Conservation (phyloP, 805 yeast genomes). For the Novakomyces olei region DNA sequence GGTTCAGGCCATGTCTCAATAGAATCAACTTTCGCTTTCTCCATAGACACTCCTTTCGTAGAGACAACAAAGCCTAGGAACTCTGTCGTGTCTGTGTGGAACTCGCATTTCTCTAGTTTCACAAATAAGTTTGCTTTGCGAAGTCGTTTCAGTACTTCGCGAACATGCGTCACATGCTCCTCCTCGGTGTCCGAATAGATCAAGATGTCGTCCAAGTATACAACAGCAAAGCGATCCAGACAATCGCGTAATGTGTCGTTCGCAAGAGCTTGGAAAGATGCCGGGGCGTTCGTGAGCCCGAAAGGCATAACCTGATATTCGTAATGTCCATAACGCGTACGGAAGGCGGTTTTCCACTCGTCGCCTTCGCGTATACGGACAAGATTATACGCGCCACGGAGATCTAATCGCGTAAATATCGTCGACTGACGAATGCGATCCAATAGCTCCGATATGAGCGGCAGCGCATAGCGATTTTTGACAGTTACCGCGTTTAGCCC, state of each 20-base stretch:
- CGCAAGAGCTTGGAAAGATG: slow-evolving; percentile 11
- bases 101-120: slow-evolving; percentile 7
- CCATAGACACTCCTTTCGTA: slow-evolving; percentile 5
- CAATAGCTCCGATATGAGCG: slow-evolving; percentile 5
- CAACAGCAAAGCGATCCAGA: slow-evolving; percentile 6
- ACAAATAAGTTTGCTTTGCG: slow-evolving; percentile 5
- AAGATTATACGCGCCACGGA: slow-evolving; percentile 8
- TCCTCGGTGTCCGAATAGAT: slow-evolving; percentile 4
- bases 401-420: slow-evolving; percentile 10
- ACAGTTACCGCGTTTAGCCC: slow-evolving; percentile 9
- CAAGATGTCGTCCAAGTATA: slow-evolving; percentile 11
- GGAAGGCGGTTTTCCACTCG: slow-evolving; percentile 11
- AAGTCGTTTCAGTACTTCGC: not conserved
- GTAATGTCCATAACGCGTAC: slow-evolving; percentile 9
- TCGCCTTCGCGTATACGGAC: slow-evolving; percentile 15
- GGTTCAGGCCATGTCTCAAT: slow-evolving; percentile 5
- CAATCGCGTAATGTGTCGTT: slow-evolving; percentile 5
- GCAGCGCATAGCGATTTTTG: slow-evolving; percentile 10
- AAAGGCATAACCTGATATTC: slow-evolving; percentile 14
- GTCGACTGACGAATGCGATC: slow-evolving; percentile 6
- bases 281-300: slow-evolving; percentile 13
- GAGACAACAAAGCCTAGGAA: slow-evolving; percentile 5
- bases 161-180: slow-evolving; percentile 3
- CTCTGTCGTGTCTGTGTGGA: slow-evolving; percentile 3
- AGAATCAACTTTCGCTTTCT: slow-evolving; percentile 2